Evolutionary conservation across 257 asterid species (phyloP), one percentile per base, ranked within the genome.

Genomic region (Nicotiana tabacum): DNA sequence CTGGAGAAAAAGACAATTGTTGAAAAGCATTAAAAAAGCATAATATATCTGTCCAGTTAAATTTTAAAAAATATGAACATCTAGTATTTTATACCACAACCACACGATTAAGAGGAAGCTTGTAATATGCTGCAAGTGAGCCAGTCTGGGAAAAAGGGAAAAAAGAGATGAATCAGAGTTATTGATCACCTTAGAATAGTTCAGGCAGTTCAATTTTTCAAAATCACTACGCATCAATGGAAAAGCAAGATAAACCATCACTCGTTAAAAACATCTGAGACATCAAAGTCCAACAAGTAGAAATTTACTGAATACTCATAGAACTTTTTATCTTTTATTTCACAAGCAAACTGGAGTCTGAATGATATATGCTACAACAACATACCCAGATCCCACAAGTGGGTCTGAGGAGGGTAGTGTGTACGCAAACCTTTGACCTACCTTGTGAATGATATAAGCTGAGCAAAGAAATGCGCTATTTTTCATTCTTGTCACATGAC

Each of bases 41-140:
- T 21, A 57, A 60, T 21, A 66, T 69, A 81, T 21, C 27, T 24
- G 21, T 80, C 30, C 82, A 57, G 77, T 21, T 46, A 46, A 30
- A 76, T 53, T 81, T 10, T 82, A 82, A 83, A 80, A 55, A 67
- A 5, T 27, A 43, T 76, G 66, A 68, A 77, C 35, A 24, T 27
- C 57, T 57, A 37, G 56, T 81, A 57, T 43, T 69, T 17, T 5
- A 13, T 92, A 96, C 99, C 98, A 94, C 89, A 29, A 94, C 81
- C 46, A 96, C 98, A 77, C 99, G 94, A 69, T 91, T 96, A 84
- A 96, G 99, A 82, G 98, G 98, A 82, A 96, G 97, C 89, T 93
- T 94, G 87, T 94, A 96, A 87, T 94, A 96, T 61, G 98, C 98
- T 81, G 98, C 99, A 82, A 96, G 96, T 69, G 99, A 98, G 77